Conservation (phyloP, 768 basidiomycete genomes). For the Polyporus arcularius region DNA sequence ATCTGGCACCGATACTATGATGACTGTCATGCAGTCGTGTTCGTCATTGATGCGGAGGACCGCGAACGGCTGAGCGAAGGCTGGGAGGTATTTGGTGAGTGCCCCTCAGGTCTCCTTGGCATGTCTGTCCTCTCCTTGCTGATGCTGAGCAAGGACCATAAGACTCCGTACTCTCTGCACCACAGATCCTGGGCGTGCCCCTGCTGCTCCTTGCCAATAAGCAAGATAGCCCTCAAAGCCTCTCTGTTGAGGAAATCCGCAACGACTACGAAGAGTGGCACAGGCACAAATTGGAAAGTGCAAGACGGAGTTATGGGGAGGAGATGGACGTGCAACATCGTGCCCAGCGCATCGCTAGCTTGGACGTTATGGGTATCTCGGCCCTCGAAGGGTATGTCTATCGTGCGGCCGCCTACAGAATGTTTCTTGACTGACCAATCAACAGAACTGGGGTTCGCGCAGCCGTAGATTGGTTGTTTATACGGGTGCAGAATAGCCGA, state of each 20-base stretch:
- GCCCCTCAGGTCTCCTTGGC: neutral
- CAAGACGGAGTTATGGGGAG: conserved; percentile 49
- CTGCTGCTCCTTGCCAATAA: conserved; percentile 94
- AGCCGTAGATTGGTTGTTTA: conserved; percentile 93
- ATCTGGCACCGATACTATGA: conserved; percentile 97
- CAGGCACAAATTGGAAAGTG: conserved; percentile 70
- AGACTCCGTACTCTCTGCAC: conserved; percentile 86
- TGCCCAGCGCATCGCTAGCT: conserved; percentile 45
- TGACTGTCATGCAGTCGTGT: conserved; percentile 96
- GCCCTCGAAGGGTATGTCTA: conserved; percentile 81
- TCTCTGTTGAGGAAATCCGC: conserved; percentile 89
- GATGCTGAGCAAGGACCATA: conserved; percentile 33
- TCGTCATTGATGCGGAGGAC: conserved; percentile 93
- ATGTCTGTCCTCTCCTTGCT: neutral
- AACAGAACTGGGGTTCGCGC: conserved; percentile 63
- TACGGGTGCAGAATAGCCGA: conserved; percentile 88
- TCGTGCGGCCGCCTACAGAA: neutral
- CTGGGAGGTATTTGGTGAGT: conserved; percentile 96
- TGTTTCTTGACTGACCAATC: neutral
- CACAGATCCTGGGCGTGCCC: conserved; percentile 88
- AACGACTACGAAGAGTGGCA: conserved; percentile 90
- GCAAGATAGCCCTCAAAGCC: conserved; percentile 78
- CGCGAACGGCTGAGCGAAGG: conserved; percentile 86
- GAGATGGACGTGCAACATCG: conserved; percentile 31
- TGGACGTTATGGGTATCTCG: conserved; percentile 81